These are phyloP conservation scores for Alternaria viburni DNA, from an alignment of 2,329 filamentous ascomycete species.

Conservation along the genomic window DNA sequence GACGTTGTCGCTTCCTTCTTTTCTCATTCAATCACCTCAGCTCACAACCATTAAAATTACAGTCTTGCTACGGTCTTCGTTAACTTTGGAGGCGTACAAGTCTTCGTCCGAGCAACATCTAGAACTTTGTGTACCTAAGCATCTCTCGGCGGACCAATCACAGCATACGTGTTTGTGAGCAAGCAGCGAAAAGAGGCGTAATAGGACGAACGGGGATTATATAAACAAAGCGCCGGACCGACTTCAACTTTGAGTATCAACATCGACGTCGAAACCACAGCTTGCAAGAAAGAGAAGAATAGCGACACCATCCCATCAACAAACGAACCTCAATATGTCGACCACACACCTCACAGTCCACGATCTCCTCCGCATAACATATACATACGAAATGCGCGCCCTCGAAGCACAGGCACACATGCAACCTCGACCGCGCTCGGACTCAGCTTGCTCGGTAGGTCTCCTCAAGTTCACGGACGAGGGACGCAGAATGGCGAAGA, in stretches of 20 bases:
- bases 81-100: background rate
- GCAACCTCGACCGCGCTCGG: slow-evolving; percentile 19
- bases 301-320: background rate
- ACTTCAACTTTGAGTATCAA: background rate
- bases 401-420: slow-evolving; percentile 20
- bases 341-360: slow-evolving; percentile 39
- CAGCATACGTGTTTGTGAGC: slow-evolving; percentile 28
- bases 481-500: background rate
- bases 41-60: background rate
- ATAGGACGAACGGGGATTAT: slow-evolving; percentile 3
- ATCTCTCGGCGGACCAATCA: slow-evolving; percentile 23
- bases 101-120: background rate
- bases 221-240: slow-evolving; percentile 3
- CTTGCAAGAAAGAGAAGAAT: background rate
- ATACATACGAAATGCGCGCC: slow-evolving; percentile 40
- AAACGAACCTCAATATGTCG: slow-evolving; percentile 30
- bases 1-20: background rate
- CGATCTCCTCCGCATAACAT: slow-evolving; percentile 44
- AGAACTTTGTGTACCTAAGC: slow-evolving; percentile 8
- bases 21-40: background rate
- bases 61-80: background rate
- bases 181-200: slow-evolving; percentile 6
- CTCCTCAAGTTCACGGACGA: background rate
- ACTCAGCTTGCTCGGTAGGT: slow-evolving; percentile 35
- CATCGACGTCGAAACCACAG: background rate